Percentiles rank a stretch among this genome's conserved stretches.
Conservation (phyloP, 75 land plant species). For the Chamaecyparis obtusa region DNA sequence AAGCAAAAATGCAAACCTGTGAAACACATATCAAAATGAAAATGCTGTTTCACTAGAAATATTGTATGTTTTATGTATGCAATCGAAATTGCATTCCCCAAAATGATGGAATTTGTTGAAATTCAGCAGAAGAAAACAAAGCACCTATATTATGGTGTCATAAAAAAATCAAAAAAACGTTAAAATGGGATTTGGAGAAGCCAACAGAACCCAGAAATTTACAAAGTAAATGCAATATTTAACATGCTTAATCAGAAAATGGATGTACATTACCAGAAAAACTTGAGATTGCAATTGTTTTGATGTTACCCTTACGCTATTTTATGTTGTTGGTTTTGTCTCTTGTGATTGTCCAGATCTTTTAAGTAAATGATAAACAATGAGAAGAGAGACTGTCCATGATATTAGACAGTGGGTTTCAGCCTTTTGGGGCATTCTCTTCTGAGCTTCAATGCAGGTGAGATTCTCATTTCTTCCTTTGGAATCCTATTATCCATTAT, state of each 20-base stretch:
- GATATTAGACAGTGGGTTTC: neutral
- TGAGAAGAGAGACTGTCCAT: neutral
- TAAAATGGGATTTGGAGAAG: neutral
- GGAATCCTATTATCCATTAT: neutral
- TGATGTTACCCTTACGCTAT: neutral
- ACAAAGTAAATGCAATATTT: neutral
- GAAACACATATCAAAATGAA: neutral
- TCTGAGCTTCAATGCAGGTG: neutral
- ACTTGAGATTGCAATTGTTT: neutral
- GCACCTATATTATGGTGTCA: neutral
- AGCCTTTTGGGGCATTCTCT: neutral
- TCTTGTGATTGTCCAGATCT: neutral
- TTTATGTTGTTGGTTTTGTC: neutral
- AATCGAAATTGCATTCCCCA: neutral
- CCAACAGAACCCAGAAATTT: neutral
- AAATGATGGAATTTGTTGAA: neutral
- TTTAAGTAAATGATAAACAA: neutral
- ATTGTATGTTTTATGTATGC: neutral
- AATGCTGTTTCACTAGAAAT: neutral
- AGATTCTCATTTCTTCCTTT: neutral
- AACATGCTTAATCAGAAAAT: neutral
- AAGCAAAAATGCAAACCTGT: slow-evolving; percentile 97
- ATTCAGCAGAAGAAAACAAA: neutral
- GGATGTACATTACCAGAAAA: neutral
- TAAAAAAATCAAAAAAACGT: neutral